Base-by-base conservation (phyloP, 2,329 filamentous ascomycete species). In the Fusarium sp. region DNA sequence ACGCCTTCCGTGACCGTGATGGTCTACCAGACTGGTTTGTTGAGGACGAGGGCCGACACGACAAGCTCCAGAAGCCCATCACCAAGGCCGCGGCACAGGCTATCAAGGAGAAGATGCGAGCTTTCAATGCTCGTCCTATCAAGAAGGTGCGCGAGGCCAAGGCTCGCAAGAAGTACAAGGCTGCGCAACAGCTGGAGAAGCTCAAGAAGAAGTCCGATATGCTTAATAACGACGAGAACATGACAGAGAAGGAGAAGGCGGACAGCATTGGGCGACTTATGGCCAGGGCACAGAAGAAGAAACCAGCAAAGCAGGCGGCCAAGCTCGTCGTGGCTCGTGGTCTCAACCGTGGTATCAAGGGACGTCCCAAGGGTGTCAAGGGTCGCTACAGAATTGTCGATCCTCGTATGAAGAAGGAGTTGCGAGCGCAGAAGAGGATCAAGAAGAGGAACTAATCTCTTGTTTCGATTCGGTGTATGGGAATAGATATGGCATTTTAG, bases 141-240 rank as follows among this genome's bases (percentile, higher is more conserved):
- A 99, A 99, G 87, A 99, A 99, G 85, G 96, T 99, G 31, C 91
- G 93, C 74, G 96, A 99, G 82, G 96, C 96, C 25, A 94, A 97
- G 82, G 95, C 94, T 37, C 88, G 96, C 63, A 99, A 99, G 90
- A 98, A 98, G 84, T 91, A 97, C 81, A 97, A 97, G 87, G 90
- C 94, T 11, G 95, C 93, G 1, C 93, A 97, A 81, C 88, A 89
- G 61, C 82, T 99, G 30, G 96, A 99, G 86, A 98, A 97, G 84
- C 84, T 99, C 69, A 93, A 94, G 84, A 97, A 97, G 89, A 99
- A 99, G 87, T 93, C 90, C n/a, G 94, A 97, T 41, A 82, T 97
- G 74, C 82, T 99, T 52, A 91, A 90, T 21, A 93, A 94, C 62
- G 95, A 97, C 72, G 95, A 98, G 79, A 92, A 92, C 52, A 89